Conservation (phyloP, 2,329 filamentous ascomycete genomes). For the Cryphonectria carpinicola region DNA sequence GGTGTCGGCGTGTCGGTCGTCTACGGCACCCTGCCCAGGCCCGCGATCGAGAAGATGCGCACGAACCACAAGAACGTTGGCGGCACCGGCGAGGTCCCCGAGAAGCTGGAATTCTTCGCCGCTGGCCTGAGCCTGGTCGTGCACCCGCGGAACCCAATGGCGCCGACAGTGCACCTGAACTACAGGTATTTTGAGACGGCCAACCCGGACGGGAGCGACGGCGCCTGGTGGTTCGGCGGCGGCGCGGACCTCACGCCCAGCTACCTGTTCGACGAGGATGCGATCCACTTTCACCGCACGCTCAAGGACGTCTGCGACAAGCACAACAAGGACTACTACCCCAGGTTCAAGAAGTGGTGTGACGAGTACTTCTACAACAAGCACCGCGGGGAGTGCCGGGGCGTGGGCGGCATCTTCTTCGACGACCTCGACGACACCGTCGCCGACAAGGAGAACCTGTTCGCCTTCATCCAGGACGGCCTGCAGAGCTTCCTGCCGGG, state of each 20-base stretch:
- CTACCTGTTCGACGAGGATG: conserved; percentile 97
- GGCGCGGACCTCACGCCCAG: conserved; percentile 91
- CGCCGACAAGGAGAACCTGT: conserved; percentile 85
- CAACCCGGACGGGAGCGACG: conserved; percentile 76
- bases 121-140: conserved; percentile 91
- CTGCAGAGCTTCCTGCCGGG: conserved; percentile 86
- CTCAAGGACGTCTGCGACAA: conserved; percentile 93
- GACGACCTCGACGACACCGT: conserved; percentile 90
- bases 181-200: conserved; percentile 99
- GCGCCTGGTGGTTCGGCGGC: conserved; percentile 98
- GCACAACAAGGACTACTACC: conserved; percentile 90
- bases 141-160: conserved; percentile 94
- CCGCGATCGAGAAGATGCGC: conserved; percentile 90
- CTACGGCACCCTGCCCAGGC: conserved; percentile 85
- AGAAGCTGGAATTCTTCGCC: conserved; percentile 92
- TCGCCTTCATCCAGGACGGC: conserved; percentile 85
- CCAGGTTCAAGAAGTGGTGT: conserved; percentile 96
- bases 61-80: conserved; percentile 91
- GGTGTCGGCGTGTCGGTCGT: conserved; percentile 95
- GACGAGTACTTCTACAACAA: conserved; percentile 97
- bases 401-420: conserved; percentile 97
- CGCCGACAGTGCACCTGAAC: conserved; percentile 96
- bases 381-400: conserved; percentile 84
- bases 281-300: conserved; percentile 92
- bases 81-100: conserved; percentile 61